Evolutionary conservation across 768 basidiomycete genomes (phyloP), one percentile per base, ranked within the genome.

Genomic region (Exidia glandulosa): DNA sequence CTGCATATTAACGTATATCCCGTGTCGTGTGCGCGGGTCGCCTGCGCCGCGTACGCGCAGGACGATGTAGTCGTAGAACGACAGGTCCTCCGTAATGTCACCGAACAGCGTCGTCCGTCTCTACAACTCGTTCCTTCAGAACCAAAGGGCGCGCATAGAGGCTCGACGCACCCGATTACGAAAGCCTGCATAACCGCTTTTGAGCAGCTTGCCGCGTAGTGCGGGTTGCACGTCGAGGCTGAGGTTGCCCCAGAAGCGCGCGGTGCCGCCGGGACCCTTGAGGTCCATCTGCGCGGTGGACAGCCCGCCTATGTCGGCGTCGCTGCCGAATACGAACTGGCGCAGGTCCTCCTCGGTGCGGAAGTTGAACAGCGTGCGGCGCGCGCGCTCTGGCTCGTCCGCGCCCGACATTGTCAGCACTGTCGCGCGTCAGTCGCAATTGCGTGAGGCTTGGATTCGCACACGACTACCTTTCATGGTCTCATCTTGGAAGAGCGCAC

Each of bases 1-100:
- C 70, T 96, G 94, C 52, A 97, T 75, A 72, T 98, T 97, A 55
- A 92, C 87, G 65, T 88, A 94, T 77, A 93, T 97, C n/a, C 89
- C 85, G 64, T 83, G 83, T 63, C 84, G 82, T 45, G 88, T 88
- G 41, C 81, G 78, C 25, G 85, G 83, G 63, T 90, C 83, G 2
- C 93, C 94, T 29, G 80, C 80, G 61, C 86, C 81, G 16, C 90
- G 85, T 12, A 96, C 73, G 3, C 90, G 85, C 57, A 98, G 74
- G 2, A 85, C 84, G 30, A 98, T 77, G 72, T 87, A 97, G 19
- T 82, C 78, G 68, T 94, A 90, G 37, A 79, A 75, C 33, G 88
- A 87, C 32, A 90, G 82, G 74, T 97, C 94, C 67, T 95, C 92
- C 3, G 79, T 81, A 56, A 90, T 71, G 61, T 91, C 84, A 19